Percentiles rank a stretch among this genome's conserved stretches.
phyloP scores from a whole-genome alignment of 2,329 filamentous ascomycete species.

The Colletotrichum destructivum region DNA sequence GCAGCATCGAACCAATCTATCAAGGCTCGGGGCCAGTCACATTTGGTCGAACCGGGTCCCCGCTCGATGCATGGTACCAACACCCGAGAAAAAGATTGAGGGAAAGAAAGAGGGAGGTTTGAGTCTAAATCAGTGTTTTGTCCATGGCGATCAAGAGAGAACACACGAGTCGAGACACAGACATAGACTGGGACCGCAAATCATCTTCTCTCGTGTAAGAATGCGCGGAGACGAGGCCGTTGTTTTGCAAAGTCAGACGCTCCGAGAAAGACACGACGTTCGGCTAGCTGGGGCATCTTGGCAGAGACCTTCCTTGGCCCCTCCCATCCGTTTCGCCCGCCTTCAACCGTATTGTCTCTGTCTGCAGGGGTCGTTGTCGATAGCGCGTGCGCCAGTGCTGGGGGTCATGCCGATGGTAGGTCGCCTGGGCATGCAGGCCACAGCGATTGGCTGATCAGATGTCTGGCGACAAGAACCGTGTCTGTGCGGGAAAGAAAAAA shows the following conservation, averaged over 20 bases:
- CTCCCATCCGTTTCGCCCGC: conserved; percentile 38
- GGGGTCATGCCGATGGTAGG: conserved; percentile 29
- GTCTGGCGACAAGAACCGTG: conserved; percentile 38
- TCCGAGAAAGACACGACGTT: conserved; percentile 29
- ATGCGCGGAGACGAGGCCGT: conserved; percentile 24
- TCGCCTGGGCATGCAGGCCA: conserved; percentile 10
- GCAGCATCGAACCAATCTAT: neutral
- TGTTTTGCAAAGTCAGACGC: conserved; percentile 27
- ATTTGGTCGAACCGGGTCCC: neutral
- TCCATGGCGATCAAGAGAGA: conserved; percentile 18
- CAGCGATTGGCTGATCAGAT: conserved; percentile 37
- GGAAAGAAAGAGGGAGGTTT: conserved; percentile 4
- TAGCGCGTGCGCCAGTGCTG: conserved; percentile 34
- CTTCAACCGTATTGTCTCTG: conserved; percentile 32
- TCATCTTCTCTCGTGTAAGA: conserved; percentile 20
- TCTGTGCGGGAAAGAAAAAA: conserved; percentile 30
- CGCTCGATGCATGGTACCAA: neutral
- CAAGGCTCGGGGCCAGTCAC: neutral
- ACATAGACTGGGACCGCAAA: neutral
- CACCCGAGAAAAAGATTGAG: no score
- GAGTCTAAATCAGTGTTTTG: conserved; percentile 25
- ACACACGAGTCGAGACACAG: conserved; percentile 26
- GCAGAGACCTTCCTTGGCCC: conserved; percentile 33
- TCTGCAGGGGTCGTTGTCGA: conserved; percentile 32
- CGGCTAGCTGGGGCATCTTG: conserved; percentile 27